Conservation (phyloP, 164 flowering plant genomes). For the Stephania cephalantha region DNA sequence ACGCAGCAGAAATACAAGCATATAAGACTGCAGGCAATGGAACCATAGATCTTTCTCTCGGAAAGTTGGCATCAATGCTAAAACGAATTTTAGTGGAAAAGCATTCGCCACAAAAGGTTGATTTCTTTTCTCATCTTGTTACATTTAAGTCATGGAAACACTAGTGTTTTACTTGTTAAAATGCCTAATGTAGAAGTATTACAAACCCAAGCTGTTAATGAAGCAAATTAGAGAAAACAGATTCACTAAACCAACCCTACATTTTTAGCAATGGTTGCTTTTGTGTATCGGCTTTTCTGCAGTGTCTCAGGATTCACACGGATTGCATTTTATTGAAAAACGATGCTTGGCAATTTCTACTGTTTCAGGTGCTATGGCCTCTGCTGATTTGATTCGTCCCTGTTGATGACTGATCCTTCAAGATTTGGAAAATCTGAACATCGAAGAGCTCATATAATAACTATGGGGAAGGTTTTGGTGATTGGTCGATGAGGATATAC, state of each 20-base stretch:
- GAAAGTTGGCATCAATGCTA: not conserved
- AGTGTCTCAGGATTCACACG: not conserved
- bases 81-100: constrained; percentile 1
- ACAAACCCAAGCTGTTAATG: not conserved
- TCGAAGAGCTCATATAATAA: too few relatives aligned
- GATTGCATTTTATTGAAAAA: not conserved
- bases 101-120: not conserved
- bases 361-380: not conserved
- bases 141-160: not conserved
- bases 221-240: too few relatives aligned
- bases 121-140: not conserved
- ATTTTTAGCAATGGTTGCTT: too few relatives aligned
- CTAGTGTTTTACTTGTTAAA: not conserved
- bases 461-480: not conserved
- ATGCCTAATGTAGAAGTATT: not conserved
- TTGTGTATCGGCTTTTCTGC: not conserved
- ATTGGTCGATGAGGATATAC: not conserved
- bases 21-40: constrained; percentile 38
- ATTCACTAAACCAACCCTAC: too few relatives aligned
- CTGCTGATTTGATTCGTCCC: not conserved
- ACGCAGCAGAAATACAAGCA: constrained; percentile 83
- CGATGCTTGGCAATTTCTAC: not conserved
- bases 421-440: not conserved
- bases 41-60: constrained; percentile 4
- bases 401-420: not conserved